Percentiles rank a stretch among this genome's conserved stretches.
Evolutionary conservation across 1,284 basidiomycete genomes (phyloP).

Genomic region (Fomitopsis schrenkii): DNA sequence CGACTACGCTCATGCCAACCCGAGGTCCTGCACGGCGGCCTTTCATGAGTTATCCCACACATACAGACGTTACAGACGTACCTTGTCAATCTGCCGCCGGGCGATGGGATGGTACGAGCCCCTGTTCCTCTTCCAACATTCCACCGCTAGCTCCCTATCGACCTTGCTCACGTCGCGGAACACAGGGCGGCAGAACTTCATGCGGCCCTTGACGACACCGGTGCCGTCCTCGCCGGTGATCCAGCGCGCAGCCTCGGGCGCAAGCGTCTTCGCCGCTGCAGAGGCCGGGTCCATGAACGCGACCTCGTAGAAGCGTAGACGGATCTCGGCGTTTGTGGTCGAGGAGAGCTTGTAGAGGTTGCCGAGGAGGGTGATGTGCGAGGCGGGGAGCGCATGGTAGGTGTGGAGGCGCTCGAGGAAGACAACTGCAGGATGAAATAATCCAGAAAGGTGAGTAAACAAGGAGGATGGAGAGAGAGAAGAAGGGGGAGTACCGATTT

Average conservation of each 20-base stretch:
- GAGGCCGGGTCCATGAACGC: constrained; percentile 50
- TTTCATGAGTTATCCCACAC: background rate
- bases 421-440: constrained; percentile 42
- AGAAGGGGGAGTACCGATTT: constrained; percentile 45
- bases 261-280: constrained; percentile 44
- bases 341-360: constrained; percentile 47
- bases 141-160: constrained; percentile 59
- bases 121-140: constrained; percentile 49
- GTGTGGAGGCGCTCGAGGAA: constrained; percentile 71
- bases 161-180: constrained; percentile 55
- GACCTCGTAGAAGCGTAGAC: constrained; percentile 67
- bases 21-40: constrained; percentile 12
- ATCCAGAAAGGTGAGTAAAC: background rate
- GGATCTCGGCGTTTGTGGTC: constrained; percentile 68
- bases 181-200: constrained; percentile 80
- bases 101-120: constrained; percentile 76
- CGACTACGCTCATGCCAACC: constrained; percentile 7
- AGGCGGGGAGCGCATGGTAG: constrained; percentile 48
- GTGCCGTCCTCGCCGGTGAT: constrained; percentile 60
- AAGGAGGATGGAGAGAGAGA: background rate
- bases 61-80: constrained; percentile 21
- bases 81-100: constrained; percentile 69
- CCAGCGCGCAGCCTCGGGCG: constrained; percentile 57
- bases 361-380: constrained; percentile 54
- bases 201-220: constrained; percentile 65